Base-by-base conservation (phyloP, 371 early-diverging fungal species). In the Nematocida sp. region DNA sequence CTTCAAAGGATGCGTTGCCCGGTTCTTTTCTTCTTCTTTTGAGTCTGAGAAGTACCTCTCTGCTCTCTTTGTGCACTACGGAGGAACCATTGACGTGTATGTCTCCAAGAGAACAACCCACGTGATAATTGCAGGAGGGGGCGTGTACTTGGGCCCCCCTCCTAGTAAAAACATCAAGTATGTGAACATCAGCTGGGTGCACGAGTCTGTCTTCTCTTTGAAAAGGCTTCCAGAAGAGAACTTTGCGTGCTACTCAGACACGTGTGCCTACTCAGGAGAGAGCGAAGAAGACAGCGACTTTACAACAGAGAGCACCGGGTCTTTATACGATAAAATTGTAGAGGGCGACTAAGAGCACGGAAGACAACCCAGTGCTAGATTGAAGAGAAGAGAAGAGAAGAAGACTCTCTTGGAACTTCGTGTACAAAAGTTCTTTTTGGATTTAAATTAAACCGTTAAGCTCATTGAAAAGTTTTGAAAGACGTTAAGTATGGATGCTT, bases 1-100 rank as follows among this genome's bases (percentile, higher is more conserved):
- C 23, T 78, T 78, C 60, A 36, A 31, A 0, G 74, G 74, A 23
- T 70, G 74, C 46, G 32, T 41, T 3, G 58, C 50, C 15, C 3
- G 29, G 17, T 40, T 70, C 17, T 31, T 62, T 60, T 3, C 60
- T 25, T 8, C 45, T 19, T n/a, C 13, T 31, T 57, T 45, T 15
- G 74, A 70, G 15, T 34, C 17, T 13, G 43, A 49, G 0, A 19
- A 15, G 15, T 62, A 58, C 50, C 31, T 46, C 5, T n/a, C 21
- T 1, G 4, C 31, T 3, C 53, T 70, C n/a, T 57, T 70, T 60
- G 29, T 32, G 51, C 58, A 70, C 53, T 32, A 50, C 43, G 74
- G 74, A 1, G 74, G 74, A 1, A 19, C 4, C 3, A 31, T 50
- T 21, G 38, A 25, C 45, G 37, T n/a, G 7, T 25, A 57, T 29